Evolutionary conservation across 441 rosid species (phyloP), one percentile per base, ranked within the genome.

Genomic region (Gossypium lobatum): DNA sequence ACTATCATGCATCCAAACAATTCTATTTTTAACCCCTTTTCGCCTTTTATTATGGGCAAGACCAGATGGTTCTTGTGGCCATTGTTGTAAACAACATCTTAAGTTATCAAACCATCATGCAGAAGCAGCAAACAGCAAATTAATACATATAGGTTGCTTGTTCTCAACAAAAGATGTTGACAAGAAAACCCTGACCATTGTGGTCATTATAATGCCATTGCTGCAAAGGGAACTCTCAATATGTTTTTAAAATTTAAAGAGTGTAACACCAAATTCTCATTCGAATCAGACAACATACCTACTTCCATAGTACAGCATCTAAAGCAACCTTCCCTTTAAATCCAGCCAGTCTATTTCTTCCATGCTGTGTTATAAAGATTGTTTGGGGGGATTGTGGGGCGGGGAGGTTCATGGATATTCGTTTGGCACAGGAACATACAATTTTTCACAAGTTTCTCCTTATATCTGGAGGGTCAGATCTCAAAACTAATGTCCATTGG

Each of bases 91-190:
- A 42, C 9, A 11, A 5, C 20, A 64, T 20, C 1, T 39, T 14
- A 64, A 64, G 45, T 39, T 10, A 64, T 64, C 52, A 64, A 64
- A 17, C 68, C 50, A 37, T 17, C 70, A 20, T 11, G 53, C 16
- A 64, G 70, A 13, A 64, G 53, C 8, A 39, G 53, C 70, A 64
- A 39, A 64, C 53, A 64, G 53, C 53, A 39, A 64, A 48, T 28
- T 20, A 39, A 42, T 39, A 39, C 69, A 18, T 18, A 64, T 4
- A 3, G 52, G 5, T 39, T 39, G 53, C 10, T 39, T 26, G 20
- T 64, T 10, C 28, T 63, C 26, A 42, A 48, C 18, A 13, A 6
- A 23, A 42, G 21, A 39, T 39, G 23, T 42, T 64, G 25, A 45
- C 55, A 63, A 17, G 65, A 26, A 61, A 62, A 1, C 45, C 48